These are phyloP conservation scores for Scleromitrula shiraiana DNA, from an alignment of 2,329 filamentous ascomycete species.

Conservation along the genomic window DNA sequence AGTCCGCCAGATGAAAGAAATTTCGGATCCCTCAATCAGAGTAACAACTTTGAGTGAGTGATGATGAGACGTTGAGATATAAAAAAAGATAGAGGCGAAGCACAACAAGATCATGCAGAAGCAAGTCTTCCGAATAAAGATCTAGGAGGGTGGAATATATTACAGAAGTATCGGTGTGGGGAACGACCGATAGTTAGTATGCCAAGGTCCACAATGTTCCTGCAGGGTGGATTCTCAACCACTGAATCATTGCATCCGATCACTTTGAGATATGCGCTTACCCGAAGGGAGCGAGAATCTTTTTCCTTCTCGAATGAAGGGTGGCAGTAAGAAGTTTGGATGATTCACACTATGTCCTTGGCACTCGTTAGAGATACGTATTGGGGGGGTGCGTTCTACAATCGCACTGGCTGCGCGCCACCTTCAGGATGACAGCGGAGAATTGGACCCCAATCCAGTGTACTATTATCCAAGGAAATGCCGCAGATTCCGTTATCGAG, in stretches of 20 bases:
- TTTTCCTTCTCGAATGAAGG: neutral
- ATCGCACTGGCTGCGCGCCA: constrained; percentile 3
- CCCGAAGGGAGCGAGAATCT: constrained; percentile 5
- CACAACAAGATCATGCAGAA: constrained; percentile 13
- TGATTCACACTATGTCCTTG: neutral
- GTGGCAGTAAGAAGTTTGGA: neutral
- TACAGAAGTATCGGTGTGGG: constrained; percentile 18
- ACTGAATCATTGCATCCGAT: constrained; percentile 23
- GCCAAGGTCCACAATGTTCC: constrained; percentile 18
- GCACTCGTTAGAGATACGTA: neutral
- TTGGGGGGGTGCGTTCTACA: neutral
- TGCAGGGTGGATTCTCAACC: constrained; percentile 23
- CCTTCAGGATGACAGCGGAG: neutral
- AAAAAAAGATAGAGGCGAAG: constrained; percentile 1
- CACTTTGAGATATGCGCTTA: constrained; percentile 14
- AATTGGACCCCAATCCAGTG: constrained; percentile 1
- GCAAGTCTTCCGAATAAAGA: constrained; percentile 18
- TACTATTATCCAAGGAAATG: neutral
- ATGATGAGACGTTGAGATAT: neutral
- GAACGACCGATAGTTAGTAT: constrained; percentile 9
- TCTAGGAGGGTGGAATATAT: constrained; percentile 2
- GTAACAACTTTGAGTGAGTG: constrained; percentile 13
- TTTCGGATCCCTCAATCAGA: constrained; percentile 32
- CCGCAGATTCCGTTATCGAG: constrained; percentile 7
- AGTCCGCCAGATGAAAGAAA: constrained; percentile 25